Evolutionary conservation across 1,139 yeast genomes (phyloP), one percentile per base, ranked within the genome.

Genomic region (Saccharomyces hybrid): DNA sequence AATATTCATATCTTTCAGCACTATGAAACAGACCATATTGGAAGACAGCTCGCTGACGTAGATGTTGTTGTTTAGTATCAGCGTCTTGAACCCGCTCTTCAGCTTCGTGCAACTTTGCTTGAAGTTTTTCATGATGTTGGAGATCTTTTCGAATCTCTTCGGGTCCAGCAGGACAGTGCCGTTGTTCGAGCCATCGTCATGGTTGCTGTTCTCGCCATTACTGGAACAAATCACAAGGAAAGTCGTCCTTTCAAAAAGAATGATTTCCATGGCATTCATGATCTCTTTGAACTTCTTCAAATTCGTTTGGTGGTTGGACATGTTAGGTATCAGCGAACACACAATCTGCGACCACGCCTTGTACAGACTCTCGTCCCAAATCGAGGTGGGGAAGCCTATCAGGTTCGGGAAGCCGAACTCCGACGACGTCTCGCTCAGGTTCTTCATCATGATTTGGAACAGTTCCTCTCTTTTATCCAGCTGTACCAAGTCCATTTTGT

Each of bases 261-360:
- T 90, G 53, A 91, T 90, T 66, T 93, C 98, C 63, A 87, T 88
- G 0, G 97, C 97, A 60, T 87, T 87, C 57, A 91, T 75, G 20
- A 88, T 81, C 28, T 80, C 76, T 61, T 91, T 89, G 67, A 93
- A 82, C 63, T 84, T 85, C 52, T 84, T 74, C 58, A 93, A 74
- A 67, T 88, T 88, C 57, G 81, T 81, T 70, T 91, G 93, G 68
- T 90, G 88, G 16, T 83, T 73, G 52, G 82, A 79, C 82, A 93
- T 91, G 67, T 95, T 93, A 9, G 99, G 98, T 57, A 93, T 91
- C 62, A 93, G 77, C 2, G 97, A 87, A 67, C 98, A 90, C 41
- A 93, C 98, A 58, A 93, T 93, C 54, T 86, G 88, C 3, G 97
- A 88, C 99, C 99, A 93, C 0, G 99, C 99, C 70, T 87, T 88